Percentiles rank a stretch among this genome's conserved stretches.
Evolutionary conservation across 805 yeast species (phyloP).

Genomic region (Isabelozyma rhagii): DNA sequence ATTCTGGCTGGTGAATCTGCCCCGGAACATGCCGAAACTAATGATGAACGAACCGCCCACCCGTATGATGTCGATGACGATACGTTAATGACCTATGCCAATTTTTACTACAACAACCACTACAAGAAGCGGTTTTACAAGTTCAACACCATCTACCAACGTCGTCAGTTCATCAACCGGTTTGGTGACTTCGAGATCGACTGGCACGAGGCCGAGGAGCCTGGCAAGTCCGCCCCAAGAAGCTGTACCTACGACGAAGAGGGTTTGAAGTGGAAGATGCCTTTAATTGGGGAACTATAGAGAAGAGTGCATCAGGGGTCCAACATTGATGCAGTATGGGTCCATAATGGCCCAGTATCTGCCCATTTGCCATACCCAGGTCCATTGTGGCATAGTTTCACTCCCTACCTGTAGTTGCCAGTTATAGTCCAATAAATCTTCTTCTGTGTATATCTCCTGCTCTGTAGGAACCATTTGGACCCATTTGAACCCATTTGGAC

Average conservation of each 20-base stretch:
- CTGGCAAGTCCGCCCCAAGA: conserved; percentile 1
- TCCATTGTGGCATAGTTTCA: too few species aligned
- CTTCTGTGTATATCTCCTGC: too few species aligned
- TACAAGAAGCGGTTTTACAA: conserved; percentile 31
- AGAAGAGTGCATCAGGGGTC: too few species aligned
- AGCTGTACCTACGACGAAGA: conserved; percentile 31
- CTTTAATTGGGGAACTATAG: conserved; percentile 33
- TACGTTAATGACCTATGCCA: conserved; percentile 26
- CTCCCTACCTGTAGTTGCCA: too few species aligned
- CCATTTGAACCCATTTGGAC: too few species aligned
- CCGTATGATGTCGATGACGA: conserved; percentile 6
- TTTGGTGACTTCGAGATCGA: conserved; percentile 38
- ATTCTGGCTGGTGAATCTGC: too few species aligned
- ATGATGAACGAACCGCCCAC: background rate
- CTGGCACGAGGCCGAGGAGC: conserved; percentile 16
- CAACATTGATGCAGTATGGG: too few species aligned
- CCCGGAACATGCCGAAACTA: background rate
- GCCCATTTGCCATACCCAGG: too few species aligned
- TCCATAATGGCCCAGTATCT: too few species aligned
- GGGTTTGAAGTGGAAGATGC: conserved; percentile 43
- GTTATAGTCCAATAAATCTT: too few species aligned
- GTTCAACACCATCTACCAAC: conserved; percentile 39
- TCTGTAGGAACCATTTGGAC: too few species aligned
- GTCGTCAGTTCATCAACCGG: conserved; percentile 38
- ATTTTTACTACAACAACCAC: conserved; percentile 30